phyloP scores from a whole-genome alignment of 2,329 filamentous ascomycete species.

The Xylariales sp. region DNA sequence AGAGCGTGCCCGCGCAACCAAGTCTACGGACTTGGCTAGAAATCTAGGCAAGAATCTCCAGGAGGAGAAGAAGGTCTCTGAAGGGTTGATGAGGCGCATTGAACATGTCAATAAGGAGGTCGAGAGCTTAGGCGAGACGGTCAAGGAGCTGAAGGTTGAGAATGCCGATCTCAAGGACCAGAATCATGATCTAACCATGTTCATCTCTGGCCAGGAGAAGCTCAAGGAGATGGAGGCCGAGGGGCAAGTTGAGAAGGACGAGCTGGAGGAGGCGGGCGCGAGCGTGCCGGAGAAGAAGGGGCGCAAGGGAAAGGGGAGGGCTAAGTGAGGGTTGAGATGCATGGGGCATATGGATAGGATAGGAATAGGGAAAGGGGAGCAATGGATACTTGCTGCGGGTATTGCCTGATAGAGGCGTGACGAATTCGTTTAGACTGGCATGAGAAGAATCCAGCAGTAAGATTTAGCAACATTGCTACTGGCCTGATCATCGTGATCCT shows the following conservation, averaged over 20 bases:
- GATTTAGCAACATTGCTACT: too few relatives aligned
- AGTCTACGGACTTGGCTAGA: constrained; percentile 71
- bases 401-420: too few relatives aligned
- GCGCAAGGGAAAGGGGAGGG: constrained; percentile 44
- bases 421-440: too few relatives aligned
- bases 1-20: constrained; percentile 62
- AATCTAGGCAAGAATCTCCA: constrained; percentile 70
- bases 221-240: constrained; percentile 64
- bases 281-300: constrained; percentile 50
- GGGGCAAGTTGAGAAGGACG: constrained; percentile 58
- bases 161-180: constrained; percentile 75
- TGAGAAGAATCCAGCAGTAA: too few relatives aligned
- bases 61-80: constrained; percentile 82
- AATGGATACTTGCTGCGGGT: too few relatives aligned
- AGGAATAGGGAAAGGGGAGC: too few relatives aligned
- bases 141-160: constrained; percentile 53
- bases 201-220: constrained; percentile 79
- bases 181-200: constrained; percentile 83
- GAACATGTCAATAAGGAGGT: constrained; percentile 64
- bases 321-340: too few relatives aligned
- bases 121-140: constrained; percentile 50
- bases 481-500: too few relatives aligned
- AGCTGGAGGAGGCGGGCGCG: constrained; percentile 69
- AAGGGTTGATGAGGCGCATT: constrained; percentile 78
- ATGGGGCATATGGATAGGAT: too few relatives aligned